phyloP scores from a whole-genome alignment of 345 rosid species.

The Jatropha curcas region DNA sequence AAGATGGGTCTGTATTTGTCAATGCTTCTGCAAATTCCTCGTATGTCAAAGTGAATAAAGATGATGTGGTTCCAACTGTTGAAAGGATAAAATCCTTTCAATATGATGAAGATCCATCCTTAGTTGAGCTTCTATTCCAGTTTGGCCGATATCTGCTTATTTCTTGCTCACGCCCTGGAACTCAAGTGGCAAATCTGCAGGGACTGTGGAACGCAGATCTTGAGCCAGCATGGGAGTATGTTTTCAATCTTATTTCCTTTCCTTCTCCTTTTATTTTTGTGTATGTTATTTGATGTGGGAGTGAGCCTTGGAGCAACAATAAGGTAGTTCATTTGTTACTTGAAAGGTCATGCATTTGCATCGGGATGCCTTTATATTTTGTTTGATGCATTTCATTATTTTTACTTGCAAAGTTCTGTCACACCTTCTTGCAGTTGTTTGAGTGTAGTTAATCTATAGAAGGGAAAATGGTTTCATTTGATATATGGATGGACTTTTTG shows the following conservation, averaged over 20 bases:
- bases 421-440: too few species aligned
- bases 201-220: constrained; percentile 92
- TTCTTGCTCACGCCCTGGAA: constrained; percentile 88
- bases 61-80: constrained; percentile 48
- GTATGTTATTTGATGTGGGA: not conserved
- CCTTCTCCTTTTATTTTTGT: not conserved
- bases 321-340: not conserved
- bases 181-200: constrained; percentile 89
- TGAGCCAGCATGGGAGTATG: constrained; percentile 88
- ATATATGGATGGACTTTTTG: too few species aligned
- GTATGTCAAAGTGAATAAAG: constrained; percentile 14
- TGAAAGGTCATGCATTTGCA: too few species aligned
- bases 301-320: not conserved
- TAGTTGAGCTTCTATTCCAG: constrained; percentile 83
- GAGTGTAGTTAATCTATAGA: too few species aligned
- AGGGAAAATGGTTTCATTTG: too few species aligned
- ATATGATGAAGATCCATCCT: constrained; percentile 75
- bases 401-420: too few species aligned
- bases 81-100: constrained; percentile 76
- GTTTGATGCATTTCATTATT: too few species aligned
- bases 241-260: constrained; percentile 11
- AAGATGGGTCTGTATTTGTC: constrained; percentile 8
- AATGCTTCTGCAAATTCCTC: constrained; percentile 16
- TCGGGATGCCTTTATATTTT: too few species aligned
- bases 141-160: constrained; percentile 86